phyloP scores from a whole-genome alignment of 345 rosid species.

The Bruguiera parviflora region DNA sequence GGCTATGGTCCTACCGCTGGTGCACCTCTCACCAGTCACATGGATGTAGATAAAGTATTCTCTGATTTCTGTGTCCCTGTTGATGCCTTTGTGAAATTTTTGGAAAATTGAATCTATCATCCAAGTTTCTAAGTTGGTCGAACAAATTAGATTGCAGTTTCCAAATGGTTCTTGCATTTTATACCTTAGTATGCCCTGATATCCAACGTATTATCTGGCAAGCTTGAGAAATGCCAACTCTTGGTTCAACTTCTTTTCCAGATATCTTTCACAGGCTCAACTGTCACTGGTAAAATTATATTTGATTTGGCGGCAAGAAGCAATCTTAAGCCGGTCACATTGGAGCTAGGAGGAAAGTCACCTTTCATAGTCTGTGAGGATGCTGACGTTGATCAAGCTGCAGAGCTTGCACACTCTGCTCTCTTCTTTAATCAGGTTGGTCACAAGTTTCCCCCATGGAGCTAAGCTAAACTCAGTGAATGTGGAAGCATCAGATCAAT shows the following conservation, averaged over 20 bases:
- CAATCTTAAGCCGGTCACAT: slow-evolving; percentile 29
- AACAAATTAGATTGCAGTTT: too few relatives aligned
- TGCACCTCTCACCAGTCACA: slow-evolving; percentile 79
- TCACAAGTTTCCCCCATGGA: not conserved
- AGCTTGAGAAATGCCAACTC: not conserved
- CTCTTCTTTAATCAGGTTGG: slow-evolving; percentile 32
- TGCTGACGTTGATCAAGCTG: slow-evolving; percentile 27
- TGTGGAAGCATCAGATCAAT: not conserved
- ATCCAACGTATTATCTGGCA: not conserved
- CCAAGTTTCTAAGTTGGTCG: too few relatives aligned
- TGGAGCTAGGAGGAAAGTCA: slow-evolving; percentile 36
- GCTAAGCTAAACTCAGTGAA: not conserved
- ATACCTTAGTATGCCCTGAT: not conserved
- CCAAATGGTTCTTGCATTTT: not conserved
- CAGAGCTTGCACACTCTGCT: slow-evolving; percentile 27
- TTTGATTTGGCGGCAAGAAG: slow-evolving; percentile 28
- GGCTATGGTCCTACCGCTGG: slow-evolving; percentile 88
- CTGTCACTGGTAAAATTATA: slow-evolving; percentile 23
- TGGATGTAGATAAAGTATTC: slow-evolving; percentile 76
- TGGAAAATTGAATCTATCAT: not conserved
- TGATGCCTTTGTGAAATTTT: not conserved
- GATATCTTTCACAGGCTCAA: slow-evolving; percentile 31
- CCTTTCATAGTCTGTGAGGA: slow-evolving; percentile 31
- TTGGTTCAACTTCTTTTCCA: slow-evolving; percentile 4
- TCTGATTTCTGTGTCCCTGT: not conserved